Evolutionary conservation across 2,329 filamentous ascomycete genomes (phyloP), one percentile per base, ranked within the genome.

Genomic region (Arthrobotrys conoides): DNA sequence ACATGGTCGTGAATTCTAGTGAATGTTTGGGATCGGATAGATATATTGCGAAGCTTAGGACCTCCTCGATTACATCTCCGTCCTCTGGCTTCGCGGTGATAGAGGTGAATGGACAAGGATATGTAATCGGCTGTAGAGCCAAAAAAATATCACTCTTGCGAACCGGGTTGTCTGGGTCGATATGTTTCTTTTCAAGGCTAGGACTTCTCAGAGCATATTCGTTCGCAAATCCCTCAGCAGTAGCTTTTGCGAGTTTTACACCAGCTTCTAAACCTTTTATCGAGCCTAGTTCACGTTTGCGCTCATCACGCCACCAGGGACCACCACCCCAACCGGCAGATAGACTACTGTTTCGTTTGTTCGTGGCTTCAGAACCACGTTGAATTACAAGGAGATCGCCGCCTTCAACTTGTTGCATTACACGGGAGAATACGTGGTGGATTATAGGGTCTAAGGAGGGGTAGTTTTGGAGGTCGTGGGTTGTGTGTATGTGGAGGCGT

Each of bases 361-460:
- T 90, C 57, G 91, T 89, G 61, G 91, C 93, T 85, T 98, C 96
- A 79, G 93, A 92, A 20, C 96, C 96, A 44, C 94, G 92, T 85
- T 99, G 96, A 78, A 98, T 90, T 70, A 99, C 96, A 68, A 98
- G 88, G 18, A 99, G 88, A 83, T 98, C 96, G 70, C 96, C 96
- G 80, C 96, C 96, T 85, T 99, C 96, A 55, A 99, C 96, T 86
- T 99, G 96, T n/a, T 94, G 90, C 96, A 99, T 99, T 83, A 99
- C 94, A 67, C 94, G 91, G 70, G 92, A 92, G 86, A 99, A 99
- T 80, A 96, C 94, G 73, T 89, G 89, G 85, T 98, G 93, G 82
- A 98, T 93, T 69, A 97, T 89, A 18, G 95, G 94, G 84, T 98
- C 95, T 82, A 99, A 90, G 18, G 93, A 95, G 1, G 96, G 96